Percentiles rank a stretch among this genome's conserved stretches.
phyloP scores from a whole-genome alignment of 768 basidiomycete genomes.

The Suillus americanus region DNA sequence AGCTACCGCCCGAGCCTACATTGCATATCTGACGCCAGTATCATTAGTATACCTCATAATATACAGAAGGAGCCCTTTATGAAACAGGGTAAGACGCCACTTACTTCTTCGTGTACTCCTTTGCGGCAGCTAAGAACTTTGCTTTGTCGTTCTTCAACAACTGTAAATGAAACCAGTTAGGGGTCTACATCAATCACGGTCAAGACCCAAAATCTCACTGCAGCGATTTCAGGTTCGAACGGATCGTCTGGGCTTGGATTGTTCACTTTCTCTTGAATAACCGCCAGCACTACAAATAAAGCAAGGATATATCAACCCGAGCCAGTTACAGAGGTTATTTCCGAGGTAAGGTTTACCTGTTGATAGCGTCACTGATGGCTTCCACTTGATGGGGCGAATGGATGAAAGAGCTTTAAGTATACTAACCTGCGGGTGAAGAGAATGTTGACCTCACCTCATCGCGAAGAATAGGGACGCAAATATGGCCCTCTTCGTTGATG shows the following conservation, averaged over 20 bases:
- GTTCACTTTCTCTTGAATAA: constrained; percentile 83
- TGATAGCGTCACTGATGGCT: constrained; percentile 73
- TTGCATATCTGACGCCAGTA: neutral
- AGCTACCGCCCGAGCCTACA: neutral
- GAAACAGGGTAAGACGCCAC: constrained; percentile 14
- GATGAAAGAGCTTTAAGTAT: constrained; percentile 5
- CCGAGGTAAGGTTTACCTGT: constrained; percentile 45
- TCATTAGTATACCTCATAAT: constrained; percentile 4
- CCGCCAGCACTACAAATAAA: constrained; percentile 56
- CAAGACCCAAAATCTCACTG: constrained; percentile 45
- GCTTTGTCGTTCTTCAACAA: constrained; percentile 73
- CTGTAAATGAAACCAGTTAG: constrained; percentile 35
- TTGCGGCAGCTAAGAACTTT: constrained; percentile 76
- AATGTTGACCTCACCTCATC: constrained; percentile 61
- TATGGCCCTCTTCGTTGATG: constrained; percentile 85
- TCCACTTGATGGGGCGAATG: constrained; percentile 58
- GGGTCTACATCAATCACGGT: constrained; percentile 5
- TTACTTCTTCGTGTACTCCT: constrained; percentile 84
- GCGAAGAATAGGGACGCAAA: constrained; percentile 80
- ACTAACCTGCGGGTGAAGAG: neutral
- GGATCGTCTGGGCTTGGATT: constrained; percentile 89
- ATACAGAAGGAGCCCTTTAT: constrained; percentile 4
- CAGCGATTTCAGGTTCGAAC: constrained; percentile 85
- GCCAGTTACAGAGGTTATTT: neutral
- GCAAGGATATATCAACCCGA: neutral